Evolutionary conservation across 805 yeast genomes (phyloP), one percentile per base, ranked within the genome.

Genomic region (Starmerella apis): DNA sequence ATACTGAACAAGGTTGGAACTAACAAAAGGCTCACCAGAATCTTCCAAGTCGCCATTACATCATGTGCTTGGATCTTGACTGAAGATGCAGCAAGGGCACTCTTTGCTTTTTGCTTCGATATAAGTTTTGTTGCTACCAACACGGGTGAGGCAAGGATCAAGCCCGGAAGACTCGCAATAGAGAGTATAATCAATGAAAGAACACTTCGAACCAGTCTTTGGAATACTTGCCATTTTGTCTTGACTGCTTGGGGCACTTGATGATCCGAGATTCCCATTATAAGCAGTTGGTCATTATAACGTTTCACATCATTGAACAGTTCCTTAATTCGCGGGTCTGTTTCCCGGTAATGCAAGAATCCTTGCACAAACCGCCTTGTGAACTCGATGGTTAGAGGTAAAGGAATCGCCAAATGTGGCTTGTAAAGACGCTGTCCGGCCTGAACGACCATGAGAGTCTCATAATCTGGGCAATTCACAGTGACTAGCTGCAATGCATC

Each of bases 11-110:
- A 69, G 37, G 86, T 64, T 2, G 98, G 98, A 0, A 96, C 94
- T 48, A 86, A 68, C 4, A 90, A 94, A 76, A 92, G 76, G 30
- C 88, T 80, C 35, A 90, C 86, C 55, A 92, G 71, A 43, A 92
- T 81, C 66, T 92, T 92, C 98, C 98, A 92, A 1, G 97, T 88
- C 1, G 97, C 97, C 52, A 92, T 77, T 23, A 92, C 96, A 65
- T 92, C 98, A 50, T 80, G 82, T 16, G 95, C 98, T 61, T 80
- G 80, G 53, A 92, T 81, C 64, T 92, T 92, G 20, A 92, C 98
- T 0, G 87, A 75, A 0, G 96, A 87, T 7, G 76, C 81, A 10
- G 87, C 88, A 53, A 92, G 71, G 0, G 97, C 98, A 43, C 77
- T 75, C 50, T 67, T 71, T 28, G 90, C 86, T 66, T 88, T 87